Conservation (phyloP, 441 rosid genomes). For the Isatis lusitanica region DNA sequence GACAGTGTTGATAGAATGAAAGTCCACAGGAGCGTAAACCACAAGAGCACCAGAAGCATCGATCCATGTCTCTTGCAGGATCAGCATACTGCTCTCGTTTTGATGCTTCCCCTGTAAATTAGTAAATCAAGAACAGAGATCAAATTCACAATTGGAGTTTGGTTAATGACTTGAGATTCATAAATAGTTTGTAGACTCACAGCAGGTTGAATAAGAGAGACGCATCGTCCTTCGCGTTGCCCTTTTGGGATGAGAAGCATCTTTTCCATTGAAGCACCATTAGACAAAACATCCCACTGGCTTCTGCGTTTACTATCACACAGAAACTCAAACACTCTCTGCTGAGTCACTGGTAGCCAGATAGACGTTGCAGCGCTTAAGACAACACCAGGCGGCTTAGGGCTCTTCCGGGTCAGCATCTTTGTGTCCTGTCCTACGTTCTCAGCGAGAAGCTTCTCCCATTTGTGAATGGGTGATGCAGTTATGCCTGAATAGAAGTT, state of each 20-base stretch:
- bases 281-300: conserved; percentile 61
- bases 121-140: conserved; percentile 8
- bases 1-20: conserved; percentile 36
- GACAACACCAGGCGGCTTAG: conserved; percentile 50
- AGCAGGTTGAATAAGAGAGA: conserved; percentile 52
- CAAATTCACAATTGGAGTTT: neutral
- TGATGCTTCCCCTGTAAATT: conserved; percentile 42
- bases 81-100: conserved; percentile 44
- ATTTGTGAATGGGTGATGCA: conserved; percentile 43
- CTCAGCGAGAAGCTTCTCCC: conserved; percentile 52
- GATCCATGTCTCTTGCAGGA: conserved; percentile 64
- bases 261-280: conserved; percentile 46
- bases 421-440: conserved; percentile 46
- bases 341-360: conserved; percentile 52
- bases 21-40: conserved; percentile 60
- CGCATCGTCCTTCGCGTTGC: conserved; percentile 39
- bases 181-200: conserved; percentile 36
- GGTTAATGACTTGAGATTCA: neutral
- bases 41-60: conserved; percentile 54
- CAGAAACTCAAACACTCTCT: conserved; percentile 53
- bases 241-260: conserved; percentile 50
- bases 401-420: conserved; percentile 48
- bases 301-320: conserved; percentile 45
- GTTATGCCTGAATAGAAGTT: conserved; percentile 55
- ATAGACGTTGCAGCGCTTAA: conserved; percentile 56